Evolutionary conservation across 495 filamentous ascomycete species (phyloP), one percentile per base, ranked within the genome.

Genomic region (Venustampulla echinocandica): DNA sequence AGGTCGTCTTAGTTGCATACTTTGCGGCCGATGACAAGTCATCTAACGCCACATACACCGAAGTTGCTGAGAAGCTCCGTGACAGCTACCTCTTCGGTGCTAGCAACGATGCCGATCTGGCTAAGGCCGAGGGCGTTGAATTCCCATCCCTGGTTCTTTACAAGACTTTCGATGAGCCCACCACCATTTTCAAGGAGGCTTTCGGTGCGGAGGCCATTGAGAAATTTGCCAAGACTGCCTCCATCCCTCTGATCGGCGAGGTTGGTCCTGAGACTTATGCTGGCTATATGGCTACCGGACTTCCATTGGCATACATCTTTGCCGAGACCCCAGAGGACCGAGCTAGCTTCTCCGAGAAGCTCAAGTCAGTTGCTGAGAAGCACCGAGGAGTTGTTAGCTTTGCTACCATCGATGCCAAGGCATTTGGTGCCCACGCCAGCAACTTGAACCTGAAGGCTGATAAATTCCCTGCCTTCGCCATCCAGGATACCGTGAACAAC

Each of bases 151-250:
- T 99, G 50, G 87, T 96, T 49, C 77, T 99, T 40, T 97, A 96
- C 82, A 99, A 99, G 76, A 73, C 84, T 30, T 99, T 97, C 54
- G 92, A 99, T 61, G 92, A 96, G 74, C 90, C 90, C 72, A 96
- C 94, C 76, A 74, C 76, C 50, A 71, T 80, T 42, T 97, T 82
- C 71, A 69, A 79, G 17, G 87, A 85, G 54, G 79, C 84, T 59
- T 85, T 96, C 60, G 80, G 82, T 14, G 72, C 70, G 53, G 82
- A 86, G 52, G 73, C 76, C 34, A 85, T 99, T 57, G 77, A 81
- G 53, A 71, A 75, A 52, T 99, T 93, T 71, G 78, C 82, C 57
- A 93, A 87, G 68, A 80, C 77, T 24, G 74, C 89, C 35, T 82
- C 92, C 53, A 93, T 84, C 46, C 92, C 92, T 37, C 72, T 97